These are phyloP conservation scores for Ceratocystis variospora DNA, from an alignment of 2,329 filamentous ascomycete genomes.

Conservation along the genomic window DNA sequence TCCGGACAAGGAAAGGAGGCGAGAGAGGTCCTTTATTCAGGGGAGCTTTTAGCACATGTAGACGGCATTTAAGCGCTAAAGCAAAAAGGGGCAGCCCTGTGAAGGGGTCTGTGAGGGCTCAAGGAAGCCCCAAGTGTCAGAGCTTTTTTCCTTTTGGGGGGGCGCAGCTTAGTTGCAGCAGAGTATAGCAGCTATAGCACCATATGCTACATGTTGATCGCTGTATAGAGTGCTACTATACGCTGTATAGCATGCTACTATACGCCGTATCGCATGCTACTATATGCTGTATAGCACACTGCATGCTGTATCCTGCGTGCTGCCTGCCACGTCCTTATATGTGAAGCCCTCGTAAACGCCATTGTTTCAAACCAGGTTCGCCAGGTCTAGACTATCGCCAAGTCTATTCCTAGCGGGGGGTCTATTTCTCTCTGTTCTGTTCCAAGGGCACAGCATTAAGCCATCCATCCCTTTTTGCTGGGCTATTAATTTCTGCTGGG, in stretches of 20 bases:
- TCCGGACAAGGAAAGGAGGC: background rate
- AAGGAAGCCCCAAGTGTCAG: background rate
- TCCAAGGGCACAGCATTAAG: background rate
- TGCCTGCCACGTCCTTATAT: background rate
- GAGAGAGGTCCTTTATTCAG: background rate
- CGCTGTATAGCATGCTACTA: too few species aligned
- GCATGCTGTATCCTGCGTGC: too few species aligned
- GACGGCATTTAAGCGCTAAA: background rate
- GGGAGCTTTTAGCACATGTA: background rate
- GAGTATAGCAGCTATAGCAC: background rate
- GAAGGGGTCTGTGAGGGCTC: background rate
- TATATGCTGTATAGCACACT: too few species aligned
- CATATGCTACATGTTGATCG: background rate
- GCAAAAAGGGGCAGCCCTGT: background rate
- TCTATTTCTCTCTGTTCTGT: slow-evolving; percentile 5
- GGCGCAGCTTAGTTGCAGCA: slow-evolving; percentile 4
- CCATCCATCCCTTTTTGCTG: slow-evolving; percentile 8
- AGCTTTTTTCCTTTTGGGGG: background rate
- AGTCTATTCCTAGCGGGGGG: background rate
- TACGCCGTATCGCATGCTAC: too few species aligned
- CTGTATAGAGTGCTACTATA: too few species aligned
- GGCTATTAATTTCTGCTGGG: background rate
- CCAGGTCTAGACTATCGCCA: slow-evolving; percentile 1
- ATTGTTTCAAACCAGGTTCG: slow-evolving; percentile 7
- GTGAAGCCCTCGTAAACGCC: slow-evolving; percentile 2